Base-by-base conservation (phyloP, 1,284 basidiomycete species). In the Austroboletus rostrupii region DNA sequence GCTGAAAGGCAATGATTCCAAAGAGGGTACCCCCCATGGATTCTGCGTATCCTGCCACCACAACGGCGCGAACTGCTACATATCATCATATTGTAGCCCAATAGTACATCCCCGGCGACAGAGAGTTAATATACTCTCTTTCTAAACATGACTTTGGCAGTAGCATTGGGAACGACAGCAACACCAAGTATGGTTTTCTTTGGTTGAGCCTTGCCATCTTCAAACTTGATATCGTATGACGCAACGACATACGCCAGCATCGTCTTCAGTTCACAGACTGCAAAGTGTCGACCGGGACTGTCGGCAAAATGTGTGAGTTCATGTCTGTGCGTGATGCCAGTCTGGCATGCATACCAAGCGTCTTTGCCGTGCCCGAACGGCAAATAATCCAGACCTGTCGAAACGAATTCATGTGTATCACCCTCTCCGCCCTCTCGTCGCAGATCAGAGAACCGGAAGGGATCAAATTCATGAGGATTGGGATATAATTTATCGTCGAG, bases 251-350 rank as follows among this genome's bases (percentile, higher is more conserved):
- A 42, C 4, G 53, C 53, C 45, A 54, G 33, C 53, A 54, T 54
- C 6, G 48, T 26, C 28, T 54, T 55, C 7, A 54, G 29, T 23
- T 49, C 45, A 19, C 41, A 26, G 17, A 48, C 37, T 11, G 45
- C 53, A n/a, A 55, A 54, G 36, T 54, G 54, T 31, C 53, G 45
- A 43, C 52, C 52, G 19, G 52, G 53, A 12, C 52, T 55, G 17
- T 13, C 2, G 5, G 21, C 33, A 16, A 9, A 9, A 32, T 11
- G n/a, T 28, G 29, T 36, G 5, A 37, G 35, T 13, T 14, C 5
- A 23, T 12, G 5, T 21, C 7, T 16, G 9, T 14, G 28, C 10
- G 9, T 14, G 28, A 3, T 9, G 13, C 16, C 20, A 38, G 21
- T 1, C 3, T 16, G 12, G 16, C 3, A 2, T 6, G 7, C 29